phyloP scores from a whole-genome alignment of 164 flowering plant species.

The Sedum album region DNA sequence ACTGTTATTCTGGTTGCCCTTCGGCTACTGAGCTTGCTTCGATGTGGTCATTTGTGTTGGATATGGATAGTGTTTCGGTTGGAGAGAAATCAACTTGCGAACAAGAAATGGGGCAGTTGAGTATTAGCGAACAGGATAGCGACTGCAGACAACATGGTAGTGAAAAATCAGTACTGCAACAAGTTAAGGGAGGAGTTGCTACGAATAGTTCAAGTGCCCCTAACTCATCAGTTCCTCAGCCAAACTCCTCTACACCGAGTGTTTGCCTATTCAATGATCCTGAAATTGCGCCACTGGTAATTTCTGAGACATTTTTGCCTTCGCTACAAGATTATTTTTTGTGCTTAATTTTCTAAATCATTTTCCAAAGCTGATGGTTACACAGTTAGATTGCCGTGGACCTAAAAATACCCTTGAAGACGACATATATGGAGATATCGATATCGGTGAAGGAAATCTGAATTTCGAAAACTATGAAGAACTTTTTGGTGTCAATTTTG shows the following conservation, averaged over 20 bases:
- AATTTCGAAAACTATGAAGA: constrained; percentile 80
- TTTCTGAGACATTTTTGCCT: background rate
- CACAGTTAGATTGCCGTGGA: constrained; percentile 31
- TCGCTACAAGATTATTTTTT: background rate
- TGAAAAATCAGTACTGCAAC: constrained; percentile 19
- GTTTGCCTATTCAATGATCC: constrained; percentile 28
- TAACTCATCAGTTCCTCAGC: constrained; percentile 37
- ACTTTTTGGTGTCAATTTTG: constrained; percentile 56
- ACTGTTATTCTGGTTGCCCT: constrained; percentile 86
- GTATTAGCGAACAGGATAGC: constrained; percentile 39
- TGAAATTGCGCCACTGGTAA: constrained; percentile 12
- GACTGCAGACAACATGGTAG: constrained; percentile 19
- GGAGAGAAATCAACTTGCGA: constrained; percentile 46
- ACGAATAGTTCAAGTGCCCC: constrained; percentile 29
- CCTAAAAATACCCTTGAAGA: constrained; percentile 36
- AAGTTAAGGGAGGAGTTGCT: constrained; percentile 16
- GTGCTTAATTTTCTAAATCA: background rate
- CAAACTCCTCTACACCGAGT: constrained; percentile 16
- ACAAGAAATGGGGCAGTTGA: constrained; percentile 60
- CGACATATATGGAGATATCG: constrained; percentile 45
- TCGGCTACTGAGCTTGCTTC: constrained; percentile 68
- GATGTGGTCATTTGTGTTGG: constrained; percentile 63
- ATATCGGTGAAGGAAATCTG: constrained; percentile 67
- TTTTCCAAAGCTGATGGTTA: background rate
- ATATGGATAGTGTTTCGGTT: constrained; percentile 24